Evolutionary conservation across 108 stramenopile genomes (phyloP), one percentile per base, ranked within the genome.

Genomic region (Cyclotella distinguenda): DNA sequence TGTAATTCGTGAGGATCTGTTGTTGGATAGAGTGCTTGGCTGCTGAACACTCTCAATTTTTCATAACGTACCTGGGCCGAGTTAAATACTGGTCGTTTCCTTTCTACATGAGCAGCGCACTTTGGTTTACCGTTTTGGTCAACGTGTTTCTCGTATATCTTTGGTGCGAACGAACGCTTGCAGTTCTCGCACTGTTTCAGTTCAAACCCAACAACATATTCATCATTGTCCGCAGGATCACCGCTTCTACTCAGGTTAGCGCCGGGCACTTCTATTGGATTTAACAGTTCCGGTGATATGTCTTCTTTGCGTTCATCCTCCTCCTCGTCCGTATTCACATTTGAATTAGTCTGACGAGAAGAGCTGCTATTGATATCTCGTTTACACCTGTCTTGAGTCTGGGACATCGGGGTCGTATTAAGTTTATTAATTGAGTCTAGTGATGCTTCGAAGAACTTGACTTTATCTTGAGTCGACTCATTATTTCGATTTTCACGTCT

Each of bases 121-220:
- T 77, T 77, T 33, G 75, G 75, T n/a, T 68, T 39, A n/a, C 75
- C 75, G 33, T 63, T 61, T 32, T 36, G 47, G 42, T 66, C 75
- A 26, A 77, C 68, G 56, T 77, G 75, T 12, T 68, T 77, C 54
- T 63, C 62, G 27, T 69, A 77, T 1, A 77, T 46, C 50, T 68
- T 77, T 32, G 75, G 75, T 23, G 67, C 67, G 54, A 77, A 77
- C 21, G 67, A 68, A 9, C 75, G 61, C 34, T 68, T 64, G 45
- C 75, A 77, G 35, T 31, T 13, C 27, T 64, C 62, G 27, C 75
- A 77, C 19, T 68, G 47, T 13, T 68, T 69, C 27, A 68, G 51
- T 34, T 68, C 39, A 40, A 77, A 68, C 3, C 64, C 48, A 18
- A 77, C 75, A 18, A 77, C 67, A 42, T 54, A 40, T 16, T 54